Evolutionary conservation across 805 yeast genomes (phyloP).

Genomic region (Candida sakaeoensis): DNA sequence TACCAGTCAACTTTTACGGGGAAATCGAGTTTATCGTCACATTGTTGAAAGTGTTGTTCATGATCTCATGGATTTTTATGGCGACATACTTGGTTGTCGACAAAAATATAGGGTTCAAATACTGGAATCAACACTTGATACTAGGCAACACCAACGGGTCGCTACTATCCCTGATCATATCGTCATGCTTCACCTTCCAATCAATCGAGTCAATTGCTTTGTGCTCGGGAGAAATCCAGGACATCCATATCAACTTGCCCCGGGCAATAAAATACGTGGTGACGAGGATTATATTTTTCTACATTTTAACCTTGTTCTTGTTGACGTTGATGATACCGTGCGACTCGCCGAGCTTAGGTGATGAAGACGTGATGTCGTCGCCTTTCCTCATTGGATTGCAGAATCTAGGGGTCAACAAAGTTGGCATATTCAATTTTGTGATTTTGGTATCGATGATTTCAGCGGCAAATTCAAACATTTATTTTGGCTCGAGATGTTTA

Average conservation of each 20-base stretch:
- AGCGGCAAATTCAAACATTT: constrained; percentile 27
- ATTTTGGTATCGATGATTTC: constrained; percentile 20
- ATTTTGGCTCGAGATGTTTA: constrained; percentile 23
- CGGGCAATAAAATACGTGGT: constrained; percentile 61
- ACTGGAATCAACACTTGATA: constrained; percentile 4
- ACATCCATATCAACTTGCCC: constrained; percentile 9
- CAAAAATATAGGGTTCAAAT: constrained; percentile 30
- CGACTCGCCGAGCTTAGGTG: constrained; percentile 15
- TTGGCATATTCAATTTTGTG: constrained; percentile 18
- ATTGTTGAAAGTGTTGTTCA: constrained; percentile 17
- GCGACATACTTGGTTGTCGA: constrained; percentile 27
- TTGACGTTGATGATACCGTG: constrained; percentile 64
- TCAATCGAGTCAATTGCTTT: constrained; percentile 71
- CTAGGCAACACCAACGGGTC: background rate
- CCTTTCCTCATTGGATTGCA: constrained; percentile 22
- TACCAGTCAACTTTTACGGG: constrained; percentile 21
- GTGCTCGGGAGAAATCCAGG: constrained; percentile 61
- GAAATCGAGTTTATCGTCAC: constrained; percentile 18
- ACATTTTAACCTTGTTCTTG: constrained; percentile 57
- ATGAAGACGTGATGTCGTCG: constrained; percentile 15
- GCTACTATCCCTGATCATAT: constrained; percentile 7
- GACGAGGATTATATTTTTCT: constrained; percentile 57
- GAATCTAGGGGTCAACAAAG: constrained; percentile 13
- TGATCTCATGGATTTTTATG: constrained; percentile 15
- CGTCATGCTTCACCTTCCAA: constrained; percentile 68